Conservation (phyloP, 108 stramenopile genomes). For the Skeletonema menzelii region DNA sequence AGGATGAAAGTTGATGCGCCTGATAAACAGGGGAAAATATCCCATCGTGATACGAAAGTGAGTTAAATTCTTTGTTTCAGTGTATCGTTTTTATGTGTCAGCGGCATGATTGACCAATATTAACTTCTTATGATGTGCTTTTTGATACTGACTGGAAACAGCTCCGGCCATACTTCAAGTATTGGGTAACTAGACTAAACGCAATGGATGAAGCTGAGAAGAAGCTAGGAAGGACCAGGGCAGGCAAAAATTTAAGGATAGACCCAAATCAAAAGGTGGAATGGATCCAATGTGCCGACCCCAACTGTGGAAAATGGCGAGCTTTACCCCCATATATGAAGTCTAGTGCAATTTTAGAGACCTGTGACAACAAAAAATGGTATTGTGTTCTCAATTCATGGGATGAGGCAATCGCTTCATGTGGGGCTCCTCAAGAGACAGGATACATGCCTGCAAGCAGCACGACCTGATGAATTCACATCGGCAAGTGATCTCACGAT, state of each 20-base stretch:
- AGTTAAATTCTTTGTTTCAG: not conserved
- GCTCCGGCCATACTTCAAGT: constrained; percentile 45
- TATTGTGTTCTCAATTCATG: constrained; percentile 91
- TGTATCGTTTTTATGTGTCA: not conserved
- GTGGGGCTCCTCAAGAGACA: constrained; percentile 85
- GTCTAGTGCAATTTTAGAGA: constrained; percentile 67
- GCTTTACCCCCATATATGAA: constrained; percentile 76
- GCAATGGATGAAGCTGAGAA: constrained; percentile 44
- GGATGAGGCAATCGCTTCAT: constrained; percentile 86
- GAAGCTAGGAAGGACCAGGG: constrained; percentile 30
- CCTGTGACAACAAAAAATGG: constrained; percentile 73
- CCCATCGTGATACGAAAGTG: constrained; percentile 45
- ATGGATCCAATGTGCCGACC: constrained; percentile 87
- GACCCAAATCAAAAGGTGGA: constrained; percentile 49
- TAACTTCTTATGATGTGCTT: not conserved
- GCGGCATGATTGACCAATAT: not conserved
- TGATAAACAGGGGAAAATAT: constrained; percentile 44
- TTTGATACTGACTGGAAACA: not conserved
- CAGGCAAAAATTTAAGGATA: constrained; percentile 36
- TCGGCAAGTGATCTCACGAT: not conserved
- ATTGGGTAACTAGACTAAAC: constrained; percentile 45
- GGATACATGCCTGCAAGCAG: constrained; percentile 33
- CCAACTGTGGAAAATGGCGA: constrained; percentile 85
- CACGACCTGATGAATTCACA: not conserved
- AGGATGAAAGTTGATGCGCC: constrained; percentile 51